phyloP scores from a whole-genome alignment of 2,329 filamentous ascomycete species.

The Aspergillus quadricinctus region DNA sequence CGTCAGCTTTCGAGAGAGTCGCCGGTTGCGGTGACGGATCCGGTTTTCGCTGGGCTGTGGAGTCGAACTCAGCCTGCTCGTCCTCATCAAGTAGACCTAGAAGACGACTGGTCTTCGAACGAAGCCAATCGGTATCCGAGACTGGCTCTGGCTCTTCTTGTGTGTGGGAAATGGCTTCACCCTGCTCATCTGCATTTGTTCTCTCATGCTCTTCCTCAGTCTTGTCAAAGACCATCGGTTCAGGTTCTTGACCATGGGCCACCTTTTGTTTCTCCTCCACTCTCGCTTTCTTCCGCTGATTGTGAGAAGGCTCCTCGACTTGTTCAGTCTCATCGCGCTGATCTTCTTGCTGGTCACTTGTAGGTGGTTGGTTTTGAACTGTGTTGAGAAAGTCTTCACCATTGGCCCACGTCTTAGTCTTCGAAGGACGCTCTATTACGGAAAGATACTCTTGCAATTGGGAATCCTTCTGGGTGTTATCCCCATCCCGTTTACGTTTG shows the following conservation, averaged over 20 bases:
- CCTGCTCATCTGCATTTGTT: slow-evolving; percentile 13
- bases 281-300: slow-evolving; percentile 40
- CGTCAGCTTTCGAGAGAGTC: slow-evolving; percentile 7
- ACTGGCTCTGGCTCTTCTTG: slow-evolving; percentile 35
- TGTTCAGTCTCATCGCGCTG: slow-evolving; percentile 15
- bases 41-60: slow-evolving; percentile 21
- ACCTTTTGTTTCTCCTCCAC: slow-evolving; percentile 1
- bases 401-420: slow-evolving; percentile 60
- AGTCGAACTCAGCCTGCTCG: slow-evolving; percentile 38
- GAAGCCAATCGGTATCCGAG: slow-evolving; percentile 85
- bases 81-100: slow-evolving; percentile 77
- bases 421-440: slow-evolving; percentile 68
- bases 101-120: slow-evolving; percentile 79
- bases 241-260: slow-evolving; percentile 7
- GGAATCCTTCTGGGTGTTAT: slow-evolving; percentile 65
- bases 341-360: slow-evolving; percentile 19
- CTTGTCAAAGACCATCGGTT: slow-evolving; percentile 22
- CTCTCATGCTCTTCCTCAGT: slow-evolving; percentile 15
- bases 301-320: slow-evolving; percentile 35
- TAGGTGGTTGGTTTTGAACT: slow-evolving; percentile 13
- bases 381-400: slow-evolving; percentile 41
- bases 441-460: slow-evolving; percentile 84
- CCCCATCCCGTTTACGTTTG: slow-evolving; percentile 40
- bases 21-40: slow-evolving; percentile 10
- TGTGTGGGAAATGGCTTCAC: slow-evolving; percentile 21